phyloP scores from a whole-genome alignment of 306 rosid species.

The Abrus precatorius region DNA sequence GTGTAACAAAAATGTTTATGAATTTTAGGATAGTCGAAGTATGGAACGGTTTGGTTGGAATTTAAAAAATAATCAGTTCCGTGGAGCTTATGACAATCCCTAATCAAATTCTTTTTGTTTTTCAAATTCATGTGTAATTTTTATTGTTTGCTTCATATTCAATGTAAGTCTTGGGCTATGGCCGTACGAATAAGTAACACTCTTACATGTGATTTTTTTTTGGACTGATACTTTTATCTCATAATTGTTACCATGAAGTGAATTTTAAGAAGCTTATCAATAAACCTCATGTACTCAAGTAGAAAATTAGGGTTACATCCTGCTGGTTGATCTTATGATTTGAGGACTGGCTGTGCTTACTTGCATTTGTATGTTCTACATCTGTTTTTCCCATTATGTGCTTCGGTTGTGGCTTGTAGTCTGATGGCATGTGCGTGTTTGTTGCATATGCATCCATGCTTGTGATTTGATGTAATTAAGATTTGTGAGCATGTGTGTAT shows the following conservation, averaged over 20 bases:
- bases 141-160: slow-evolving; percentile 22
- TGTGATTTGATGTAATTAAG: slow-evolving; percentile 38
- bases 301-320: slow-evolving; percentile 24
- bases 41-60: slow-evolving; percentile 15
- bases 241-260: slow-evolving; percentile 6
- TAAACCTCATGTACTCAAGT: slow-evolving; percentile 32
- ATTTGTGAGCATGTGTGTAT: slow-evolving; percentile 6
- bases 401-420: slow-evolving; percentile 37
- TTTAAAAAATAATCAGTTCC: neutral
- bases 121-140: slow-evolving; percentile 6
- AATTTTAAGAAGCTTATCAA: slow-evolving; percentile 2
- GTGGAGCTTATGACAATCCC: slow-evolving; percentile 24
- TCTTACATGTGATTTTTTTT: neutral
- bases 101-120: neutral
- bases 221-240: neutral
- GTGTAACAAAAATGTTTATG: neutral
- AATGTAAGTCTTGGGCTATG: slow-evolving; percentile 13
- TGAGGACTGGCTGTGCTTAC: slow-evolving; percentile 25
- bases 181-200: neutral
- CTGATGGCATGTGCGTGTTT: slow-evolving; percentile 30
- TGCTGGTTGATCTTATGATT: slow-evolving; percentile 8
- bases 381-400: slow-evolving; percentile 19
- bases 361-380: neutral
- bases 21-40: slow-evolving; percentile 28
- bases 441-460: neutral